Evolutionary conservation across 2,329 filamentous ascomycete species (phyloP).

Genomic region (Aureobasidium sp.): DNA sequence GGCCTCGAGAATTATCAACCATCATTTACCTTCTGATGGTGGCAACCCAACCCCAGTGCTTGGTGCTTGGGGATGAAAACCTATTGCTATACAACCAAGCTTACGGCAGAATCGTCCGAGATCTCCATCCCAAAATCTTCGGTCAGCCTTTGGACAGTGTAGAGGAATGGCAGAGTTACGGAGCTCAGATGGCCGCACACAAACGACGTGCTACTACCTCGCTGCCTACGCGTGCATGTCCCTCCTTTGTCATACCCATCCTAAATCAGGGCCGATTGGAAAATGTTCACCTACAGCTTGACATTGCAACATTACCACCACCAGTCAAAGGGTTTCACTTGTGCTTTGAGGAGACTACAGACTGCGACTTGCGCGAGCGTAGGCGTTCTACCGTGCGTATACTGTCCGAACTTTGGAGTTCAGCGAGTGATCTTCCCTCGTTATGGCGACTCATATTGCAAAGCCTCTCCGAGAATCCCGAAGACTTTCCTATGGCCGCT

Average conservation of each 20-base stretch:
- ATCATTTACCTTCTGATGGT: not conserved
- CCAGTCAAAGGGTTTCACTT: not conserved
- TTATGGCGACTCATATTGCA: not conserved
- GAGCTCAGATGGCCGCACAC: not conserved
- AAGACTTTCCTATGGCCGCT: not conserved
- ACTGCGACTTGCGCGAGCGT: not conserved
- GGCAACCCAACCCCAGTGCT: not conserved
- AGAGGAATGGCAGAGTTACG: not conserved
- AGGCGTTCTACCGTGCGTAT: not conserved
- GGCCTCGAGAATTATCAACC: not conserved
- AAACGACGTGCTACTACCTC: not conserved
- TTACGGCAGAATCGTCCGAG: not conserved
- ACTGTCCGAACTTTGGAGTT: not conserved
- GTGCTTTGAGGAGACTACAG: not conserved
- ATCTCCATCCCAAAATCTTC: not conserved
- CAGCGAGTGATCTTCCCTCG: not conserved
- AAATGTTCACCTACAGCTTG: not conserved
- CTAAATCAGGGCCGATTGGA: not conserved
- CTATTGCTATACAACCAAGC: not conserved
- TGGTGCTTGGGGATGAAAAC: not conserved
- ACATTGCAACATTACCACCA: not conserved
- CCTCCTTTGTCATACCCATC: conserved; percentile 1
- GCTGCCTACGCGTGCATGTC: not conserved
- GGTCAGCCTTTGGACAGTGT: not conserved
- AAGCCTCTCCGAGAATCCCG: not conserved